Percentiles rank a stretch among this genome's conserved stretches.
These are phyloP conservation scores for Botryococcus braunii DNA, from an alignment of 163 green algal genomes.

Conservation along the genomic window DNA sequence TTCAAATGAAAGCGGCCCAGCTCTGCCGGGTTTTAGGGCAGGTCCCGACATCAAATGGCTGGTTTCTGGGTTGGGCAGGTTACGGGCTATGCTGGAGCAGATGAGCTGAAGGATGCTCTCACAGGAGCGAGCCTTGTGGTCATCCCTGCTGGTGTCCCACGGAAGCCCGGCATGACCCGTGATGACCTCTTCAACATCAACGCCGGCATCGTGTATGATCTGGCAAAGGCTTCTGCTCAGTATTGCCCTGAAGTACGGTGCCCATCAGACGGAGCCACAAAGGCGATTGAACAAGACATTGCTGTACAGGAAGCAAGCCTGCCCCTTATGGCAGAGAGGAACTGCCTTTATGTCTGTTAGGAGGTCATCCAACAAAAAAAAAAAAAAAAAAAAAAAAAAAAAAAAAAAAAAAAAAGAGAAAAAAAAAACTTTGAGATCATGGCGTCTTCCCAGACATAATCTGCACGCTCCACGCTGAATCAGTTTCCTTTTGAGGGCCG, in stretches of 20 bases:
- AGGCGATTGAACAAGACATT: no score
- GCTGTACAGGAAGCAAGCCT: background rate
- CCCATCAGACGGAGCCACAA: no score
- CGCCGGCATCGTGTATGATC: constrained; percentile 78
- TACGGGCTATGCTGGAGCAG: constrained; percentile 48
- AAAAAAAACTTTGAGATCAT: no score
- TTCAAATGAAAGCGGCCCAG: no score
- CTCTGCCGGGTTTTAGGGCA: background rate
- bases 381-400: no score
- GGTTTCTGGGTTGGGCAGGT: constrained; percentile 35
- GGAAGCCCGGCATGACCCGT: constrained; percentile 94
- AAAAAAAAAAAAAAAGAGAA: no score
- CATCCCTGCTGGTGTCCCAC: constrained; percentile 85
- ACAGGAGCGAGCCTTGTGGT: constrained; percentile 75
- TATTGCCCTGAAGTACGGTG: constrained; percentile 65
- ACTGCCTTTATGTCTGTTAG: no score
- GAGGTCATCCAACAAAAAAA: no score
- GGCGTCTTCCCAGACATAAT: no score
- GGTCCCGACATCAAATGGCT: background rate
- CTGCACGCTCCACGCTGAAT: no score
- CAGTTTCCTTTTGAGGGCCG: no score
- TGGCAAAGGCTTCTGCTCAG: constrained; percentile 70
- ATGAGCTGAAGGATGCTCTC: constrained; percentile 58
- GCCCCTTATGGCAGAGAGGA: no score
- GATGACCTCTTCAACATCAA: constrained; percentile 97